Conservation (phyloP, 2,329 filamentous ascomycete species). For the Aspergillus phoenicis region DNA sequence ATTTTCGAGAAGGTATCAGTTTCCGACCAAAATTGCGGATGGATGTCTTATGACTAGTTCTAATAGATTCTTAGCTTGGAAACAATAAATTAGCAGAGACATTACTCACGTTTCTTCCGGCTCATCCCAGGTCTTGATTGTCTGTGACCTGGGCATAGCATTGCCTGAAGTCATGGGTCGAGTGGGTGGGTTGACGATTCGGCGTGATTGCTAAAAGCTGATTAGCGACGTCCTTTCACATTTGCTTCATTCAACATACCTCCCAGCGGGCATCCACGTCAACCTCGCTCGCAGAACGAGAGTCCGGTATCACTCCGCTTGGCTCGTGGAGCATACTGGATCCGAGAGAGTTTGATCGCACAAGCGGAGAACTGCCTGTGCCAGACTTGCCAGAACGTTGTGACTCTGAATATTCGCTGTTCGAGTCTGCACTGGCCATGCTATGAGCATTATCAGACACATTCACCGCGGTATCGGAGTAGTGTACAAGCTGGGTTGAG, state of each 20-base stretch:
- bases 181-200: conserved; percentile 34
- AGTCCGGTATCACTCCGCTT: conserved; percentile 31
- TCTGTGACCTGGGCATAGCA: conserved; percentile 26
- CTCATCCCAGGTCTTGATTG: conserved; percentile 27
- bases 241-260: conserved; percentile 27
- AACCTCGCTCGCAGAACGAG: conserved; percentile 39
- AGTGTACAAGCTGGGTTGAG: conserved; percentile 66
- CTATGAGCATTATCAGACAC: conserved; percentile 36
- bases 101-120: conserved; percentile 37
- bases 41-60: conserved; percentile 33
- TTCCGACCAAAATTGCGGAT: conserved; percentile 43
- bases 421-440: conserved; percentile 42
- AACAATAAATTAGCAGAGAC: neutral
- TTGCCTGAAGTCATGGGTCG: conserved; percentile 37
- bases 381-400: conserved; percentile 41
- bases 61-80: neutral
- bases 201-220: conserved; percentile 33
- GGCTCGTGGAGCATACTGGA: conserved; percentile 35
- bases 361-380: conserved; percentile 40
- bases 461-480: conserved; percentile 33
- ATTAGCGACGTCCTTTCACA: conserved; percentile 17
- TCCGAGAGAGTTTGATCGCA: conserved; percentile 36
- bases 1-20: conserved; percentile 33
- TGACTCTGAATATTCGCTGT: conserved; percentile 41
- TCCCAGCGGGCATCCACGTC: conserved; percentile 44